Conservation (phyloP, 768 basidiomycete species). For the Lentinula guzmanii region DNA sequence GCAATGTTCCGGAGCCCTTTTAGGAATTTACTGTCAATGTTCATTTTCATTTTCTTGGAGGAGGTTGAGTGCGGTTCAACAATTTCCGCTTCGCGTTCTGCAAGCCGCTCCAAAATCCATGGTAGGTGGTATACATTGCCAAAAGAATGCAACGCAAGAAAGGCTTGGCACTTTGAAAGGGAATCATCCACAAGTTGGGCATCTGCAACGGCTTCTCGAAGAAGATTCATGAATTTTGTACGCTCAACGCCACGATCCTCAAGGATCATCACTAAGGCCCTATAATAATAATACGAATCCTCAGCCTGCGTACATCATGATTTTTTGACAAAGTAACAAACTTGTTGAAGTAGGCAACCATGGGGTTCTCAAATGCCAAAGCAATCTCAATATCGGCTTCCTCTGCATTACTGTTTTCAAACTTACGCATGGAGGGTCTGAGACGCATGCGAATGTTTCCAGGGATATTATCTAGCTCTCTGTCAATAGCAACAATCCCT, state of each 20-base stretch:
- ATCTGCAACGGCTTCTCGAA: slow-evolving; percentile 49
- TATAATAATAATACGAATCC: slow-evolving; percentile 18
- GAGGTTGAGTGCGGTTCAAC: slow-evolving; percentile 24
- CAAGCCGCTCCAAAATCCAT: slow-evolving; percentile 44
- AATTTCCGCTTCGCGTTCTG: slow-evolving; percentile 34
- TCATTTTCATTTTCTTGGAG: slow-evolving; percentile 3
- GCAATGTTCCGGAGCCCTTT: slow-evolving; percentile 52
- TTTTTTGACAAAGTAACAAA: slow-evolving; percentile 19
- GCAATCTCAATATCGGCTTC: slow-evolving; percentile 72
- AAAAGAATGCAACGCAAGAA: slow-evolving; percentile 44
- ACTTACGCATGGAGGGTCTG: slow-evolving; percentile 73
- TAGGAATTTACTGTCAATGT: slow-evolving; percentile 53
- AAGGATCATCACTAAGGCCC: slow-evolving; percentile 70
- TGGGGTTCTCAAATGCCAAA: slow-evolving; percentile 52
- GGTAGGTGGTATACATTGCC: slow-evolving; percentile 43
- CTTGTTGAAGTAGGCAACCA: slow-evolving; percentile 68
- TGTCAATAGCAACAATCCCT: slow-evolving; percentile 71
- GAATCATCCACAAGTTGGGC: slow-evolving; percentile 58
- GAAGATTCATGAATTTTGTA: slow-evolving; percentile 56
- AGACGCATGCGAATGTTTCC: slow-evolving; percentile 62
- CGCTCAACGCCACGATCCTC: slow-evolving; percentile 66
- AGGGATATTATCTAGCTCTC: slow-evolving; percentile 34
- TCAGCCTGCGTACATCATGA: neutral
- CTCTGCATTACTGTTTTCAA: slow-evolving; percentile 41
- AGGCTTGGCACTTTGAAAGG: slow-evolving; percentile 34